A percentile compares a stretch with the other conserved stretches of the same genome.
Evolutionary conservation across 306 rosid species (phyloP).

Genomic region (Hippophae gyantsensis): DNA sequence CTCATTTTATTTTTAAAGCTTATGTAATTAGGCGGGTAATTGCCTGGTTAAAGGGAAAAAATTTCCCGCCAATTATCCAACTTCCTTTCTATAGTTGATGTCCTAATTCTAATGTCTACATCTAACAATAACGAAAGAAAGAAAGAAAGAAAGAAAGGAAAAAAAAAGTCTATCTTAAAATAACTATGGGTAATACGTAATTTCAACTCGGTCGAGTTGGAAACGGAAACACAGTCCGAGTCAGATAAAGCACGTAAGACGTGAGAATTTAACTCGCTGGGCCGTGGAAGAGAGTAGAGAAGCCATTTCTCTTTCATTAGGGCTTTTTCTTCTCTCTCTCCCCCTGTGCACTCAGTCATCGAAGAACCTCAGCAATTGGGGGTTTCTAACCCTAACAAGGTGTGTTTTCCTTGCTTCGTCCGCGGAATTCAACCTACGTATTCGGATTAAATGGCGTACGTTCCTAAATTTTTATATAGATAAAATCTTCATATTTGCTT

Average conservation of each 20-base stretch:
- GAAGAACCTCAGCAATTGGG: constrained; percentile 21
- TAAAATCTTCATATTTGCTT: neutral
- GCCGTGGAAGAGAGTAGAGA: constrained; percentile 19
- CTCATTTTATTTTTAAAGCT: no score
- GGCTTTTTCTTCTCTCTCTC: constrained; percentile 21
- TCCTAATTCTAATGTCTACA: no score
- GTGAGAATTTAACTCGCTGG: constrained; percentile 23
- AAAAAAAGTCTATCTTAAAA: neutral
- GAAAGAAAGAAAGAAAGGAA: no score
- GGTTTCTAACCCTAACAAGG: constrained; percentile 28
- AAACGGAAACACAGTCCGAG: constrained; percentile 19
- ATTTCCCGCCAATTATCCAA: no score
- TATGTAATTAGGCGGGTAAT: no score
- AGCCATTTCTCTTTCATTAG: constrained; percentile 18
- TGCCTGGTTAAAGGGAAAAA: no score
- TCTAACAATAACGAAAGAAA: no score
- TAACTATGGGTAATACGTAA: neutral
- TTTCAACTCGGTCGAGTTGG: constrained; percentile 22
- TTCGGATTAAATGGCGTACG: no score
- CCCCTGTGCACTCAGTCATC: constrained; percentile 13
- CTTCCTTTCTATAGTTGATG: no score
- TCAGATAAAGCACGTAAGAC: neutral
- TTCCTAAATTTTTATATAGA: no score
- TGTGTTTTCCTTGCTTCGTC: neutral
- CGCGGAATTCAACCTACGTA: no score